Percentiles rank a stretch among this genome's conserved stretches.
Evolutionary conservation across 2,329 filamentous ascomycete species (phyloP).

Genomic region (Graphilbum fragrans): DNA sequence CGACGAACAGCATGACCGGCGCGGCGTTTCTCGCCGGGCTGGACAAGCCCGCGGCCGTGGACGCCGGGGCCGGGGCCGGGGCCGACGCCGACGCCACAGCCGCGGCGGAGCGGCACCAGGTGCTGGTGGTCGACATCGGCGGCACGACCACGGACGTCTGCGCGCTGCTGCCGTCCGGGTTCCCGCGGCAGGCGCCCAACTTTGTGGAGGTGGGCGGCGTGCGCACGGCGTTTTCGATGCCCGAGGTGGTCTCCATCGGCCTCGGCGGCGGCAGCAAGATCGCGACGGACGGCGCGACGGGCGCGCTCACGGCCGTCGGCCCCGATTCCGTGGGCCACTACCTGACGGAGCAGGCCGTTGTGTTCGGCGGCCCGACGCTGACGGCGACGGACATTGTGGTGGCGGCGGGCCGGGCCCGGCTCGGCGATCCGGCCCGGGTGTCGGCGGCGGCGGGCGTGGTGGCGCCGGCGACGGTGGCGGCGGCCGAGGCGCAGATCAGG

Average conservation of each 20-base stretch:
- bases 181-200: conserved; percentile 33
- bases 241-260: conserved; percentile 26
- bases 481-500: conserved; percentile 26
- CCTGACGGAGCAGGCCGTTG: conserved; percentile 36
- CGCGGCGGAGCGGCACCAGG: too few relatives aligned
- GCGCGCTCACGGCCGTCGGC: conserved; percentile 16
- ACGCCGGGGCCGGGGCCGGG: background rate
- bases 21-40: conserved; percentile 38
- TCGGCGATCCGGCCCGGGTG: conserved; percentile 18
- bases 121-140: conserved; percentile 39
- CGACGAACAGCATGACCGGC: conserved; percentile 27
- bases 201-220: conserved; percentile 33
- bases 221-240: conserved; percentile 25
- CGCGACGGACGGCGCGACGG: conserved; percentile 23
- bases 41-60: too few relatives aligned
- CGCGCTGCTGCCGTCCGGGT: conserved; percentile 31
- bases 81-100: background rate
- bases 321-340: conserved; percentile 20
- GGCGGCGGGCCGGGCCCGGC: background rate
- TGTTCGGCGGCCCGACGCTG: conserved; percentile 42
- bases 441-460: too few relatives aligned
- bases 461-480: conserved; percentile 22
- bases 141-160: conserved; percentile 42
- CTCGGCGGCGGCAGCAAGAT: conserved; percentile 31
- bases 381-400: conserved; percentile 47